These are phyloP conservation scores for Lanzia echinophila DNA, from an alignment of 2,329 filamentous ascomycete species.

Conservation along the genomic window DNA sequence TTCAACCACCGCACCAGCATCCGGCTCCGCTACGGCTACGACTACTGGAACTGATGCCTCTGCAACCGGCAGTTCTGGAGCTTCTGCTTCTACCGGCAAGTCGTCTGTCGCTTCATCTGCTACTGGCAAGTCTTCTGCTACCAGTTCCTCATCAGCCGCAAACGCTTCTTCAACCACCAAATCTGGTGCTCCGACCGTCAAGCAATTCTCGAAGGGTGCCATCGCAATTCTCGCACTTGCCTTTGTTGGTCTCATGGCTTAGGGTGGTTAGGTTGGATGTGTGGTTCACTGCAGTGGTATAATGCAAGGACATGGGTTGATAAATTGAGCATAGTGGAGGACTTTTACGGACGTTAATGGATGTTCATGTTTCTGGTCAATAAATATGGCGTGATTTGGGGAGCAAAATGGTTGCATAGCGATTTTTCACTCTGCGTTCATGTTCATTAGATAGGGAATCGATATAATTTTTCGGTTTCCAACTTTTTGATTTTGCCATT, in stretches of 20 bases:
- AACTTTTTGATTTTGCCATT: too few relatives aligned
- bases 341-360: too few relatives aligned
- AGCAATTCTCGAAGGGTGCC: slow-evolving; percentile 8
- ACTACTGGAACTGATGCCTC: not conserved
- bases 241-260: slow-evolving; percentile 3
- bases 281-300: too few relatives aligned
- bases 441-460: too few relatives aligned
- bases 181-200: not conserved
- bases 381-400: too few relatives aligned
- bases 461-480: too few relatives aligned
- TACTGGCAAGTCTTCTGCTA: not conserved
- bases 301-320: too few relatives aligned
- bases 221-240: slow-evolving; percentile 5
- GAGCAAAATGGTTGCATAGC: too few relatives aligned
- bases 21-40: not conserved
- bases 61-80: not conserved
- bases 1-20: not conserved
- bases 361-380: too few relatives aligned
- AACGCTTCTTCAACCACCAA: not conserved
- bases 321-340: too few relatives aligned
- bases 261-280: not conserved
- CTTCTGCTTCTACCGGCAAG: not conserved
- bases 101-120: not conserved
- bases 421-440: too few relatives aligned
- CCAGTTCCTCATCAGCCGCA: not conserved